Percentiles rank a stretch among this genome's conserved stretches.
Evolutionary conservation across 2,329 filamentous ascomycete species (phyloP).

Genomic region (Hawksworthiomyces lignivorus): DNA sequence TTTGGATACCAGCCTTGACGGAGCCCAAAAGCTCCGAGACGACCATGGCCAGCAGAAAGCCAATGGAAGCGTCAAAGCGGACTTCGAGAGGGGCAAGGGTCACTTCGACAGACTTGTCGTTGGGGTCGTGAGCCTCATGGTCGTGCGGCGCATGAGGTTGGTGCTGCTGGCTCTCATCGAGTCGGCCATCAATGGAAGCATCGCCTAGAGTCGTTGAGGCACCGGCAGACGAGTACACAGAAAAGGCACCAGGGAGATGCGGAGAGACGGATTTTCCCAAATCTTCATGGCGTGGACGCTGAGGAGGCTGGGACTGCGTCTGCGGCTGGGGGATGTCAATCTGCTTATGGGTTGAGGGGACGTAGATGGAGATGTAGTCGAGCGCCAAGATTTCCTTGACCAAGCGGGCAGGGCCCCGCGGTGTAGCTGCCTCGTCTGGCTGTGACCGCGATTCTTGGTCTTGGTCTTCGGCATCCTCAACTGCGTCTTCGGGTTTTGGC

Average conservation of each 20-base stretch:
- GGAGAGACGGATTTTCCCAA: slow-evolving; percentile 35
- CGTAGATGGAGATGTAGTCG: slow-evolving; percentile 44
- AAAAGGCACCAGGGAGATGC: slow-evolving; percentile 56
- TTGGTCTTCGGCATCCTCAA: not conserved
- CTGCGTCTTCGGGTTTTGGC: not conserved
- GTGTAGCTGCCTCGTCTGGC: slow-evolving; percentile 38
- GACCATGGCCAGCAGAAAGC: slow-evolving; percentile 46
- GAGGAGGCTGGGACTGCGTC: not conserved
- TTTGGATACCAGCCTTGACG: slow-evolving; percentile 7
- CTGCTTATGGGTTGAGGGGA: slow-evolving; percentile 43
- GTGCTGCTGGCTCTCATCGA: slow-evolving; percentile 12
- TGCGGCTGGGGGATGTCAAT: slow-evolving; percentile 24
- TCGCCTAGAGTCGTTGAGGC: slow-evolving; percentile 4
- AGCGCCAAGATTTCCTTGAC: slow-evolving; percentile 48
- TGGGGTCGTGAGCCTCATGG: slow-evolving; percentile 10
- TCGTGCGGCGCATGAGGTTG: not conserved
- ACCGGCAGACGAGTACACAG: slow-evolving; percentile 29
- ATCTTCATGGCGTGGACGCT: slow-evolving; percentile 7
- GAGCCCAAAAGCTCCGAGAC: slow-evolving; percentile 37
- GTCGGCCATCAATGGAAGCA: slow-evolving; percentile 5
- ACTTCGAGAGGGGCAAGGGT: slow-evolving; percentile 43
- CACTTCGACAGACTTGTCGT: slow-evolving; percentile 38
- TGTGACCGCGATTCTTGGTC: slow-evolving; percentile 12
- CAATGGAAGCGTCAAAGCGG: slow-evolving; percentile 49
- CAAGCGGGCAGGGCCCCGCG: slow-evolving; percentile 44